phyloP scores from a whole-genome alignment of 139 green algal genomes.

The Coelastrella sp. region DNA sequence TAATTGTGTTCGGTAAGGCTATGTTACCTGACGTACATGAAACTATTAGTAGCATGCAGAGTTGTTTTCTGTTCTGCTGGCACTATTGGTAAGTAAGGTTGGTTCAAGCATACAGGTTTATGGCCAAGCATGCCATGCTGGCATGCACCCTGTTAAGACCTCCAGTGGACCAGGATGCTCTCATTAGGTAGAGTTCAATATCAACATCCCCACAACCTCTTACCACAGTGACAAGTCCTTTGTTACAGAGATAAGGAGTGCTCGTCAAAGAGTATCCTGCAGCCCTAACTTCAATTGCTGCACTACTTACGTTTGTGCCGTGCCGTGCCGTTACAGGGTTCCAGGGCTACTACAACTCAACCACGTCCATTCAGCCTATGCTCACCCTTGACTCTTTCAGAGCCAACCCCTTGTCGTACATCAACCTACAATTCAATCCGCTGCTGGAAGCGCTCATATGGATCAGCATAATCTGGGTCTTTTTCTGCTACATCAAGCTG shows the following conservation, averaged over 20 bases:
- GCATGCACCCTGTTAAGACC: too few relatives aligned
- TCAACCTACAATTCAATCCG: background rate
- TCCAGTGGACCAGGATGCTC: too few relatives aligned
- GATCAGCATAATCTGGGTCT: slow-evolving; percentile 41
- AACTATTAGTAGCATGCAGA: too few relatives aligned
- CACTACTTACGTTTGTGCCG: background rate
- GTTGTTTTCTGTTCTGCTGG: too few relatives aligned
- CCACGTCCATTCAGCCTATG: slow-evolving; percentile 23
- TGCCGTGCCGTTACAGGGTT: background rate
- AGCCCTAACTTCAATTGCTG: background rate
- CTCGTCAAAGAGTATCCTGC: too few relatives aligned
- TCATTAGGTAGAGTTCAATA: too few relatives aligned
- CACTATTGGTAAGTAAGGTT: too few relatives aligned
- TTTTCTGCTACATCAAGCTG: slow-evolving; percentile 55
- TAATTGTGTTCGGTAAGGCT: slow-evolving; percentile 41
- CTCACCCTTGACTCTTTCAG: background rate
- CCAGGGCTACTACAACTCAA: slow-evolving; percentile 19
- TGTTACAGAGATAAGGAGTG: too few relatives aligned
- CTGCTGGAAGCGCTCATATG: slow-evolving; percentile 17
- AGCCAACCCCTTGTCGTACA: background rate
- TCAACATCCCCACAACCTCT: too few relatives aligned
- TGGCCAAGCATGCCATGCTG: too few relatives aligned
- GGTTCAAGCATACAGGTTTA: too few relatives aligned
- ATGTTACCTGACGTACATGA: background rate
- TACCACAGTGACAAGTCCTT: too few relatives aligned